Evolutionary conservation across 768 basidiomycete genomes (phyloP), one percentile per base, ranked within the genome.

Genomic region (Tricholoma terreum): DNA sequence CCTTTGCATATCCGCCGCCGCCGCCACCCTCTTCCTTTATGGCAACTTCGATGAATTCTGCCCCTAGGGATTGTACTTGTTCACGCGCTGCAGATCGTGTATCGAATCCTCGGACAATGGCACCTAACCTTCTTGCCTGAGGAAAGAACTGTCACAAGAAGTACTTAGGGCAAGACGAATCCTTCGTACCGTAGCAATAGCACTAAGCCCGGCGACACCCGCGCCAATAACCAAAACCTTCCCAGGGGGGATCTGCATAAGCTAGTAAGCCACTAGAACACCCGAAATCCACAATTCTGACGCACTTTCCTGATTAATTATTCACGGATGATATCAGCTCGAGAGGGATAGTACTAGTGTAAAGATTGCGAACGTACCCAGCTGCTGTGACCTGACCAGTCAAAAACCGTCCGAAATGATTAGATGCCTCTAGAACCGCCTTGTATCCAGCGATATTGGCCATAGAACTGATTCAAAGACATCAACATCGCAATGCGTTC

Each of bases 401-500:
- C 62, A 94, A 77, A 74, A 92, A 94, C 63, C 92, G 79, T 65
- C 92, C 92, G 65, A 94, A 94, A 66, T 90, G 83, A 69, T 92
- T 93, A 22, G 91, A 90, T 30, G 92, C 92, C 70, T 94, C 92
- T 67, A 94, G 71, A 48, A 94, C 91, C 38, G 92, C 92, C 70
- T 94, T 92, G 71, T 94, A 94, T 11, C 92, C 92, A n/a, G 91
- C 83, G 40, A 92, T 94, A 67, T 94, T 94, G n/a, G 89, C 86
- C 92, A 94, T 94, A 22, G 91, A 93, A 65, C 92, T 92, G 55
- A 6, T 54, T 15, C 42, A 30, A 48, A 45, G n/a, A 54, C 30
- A 59, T 40, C 52, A 50, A 49, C 15, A 55, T 56, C 1, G 24
- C 12, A 51, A 9, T 38, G 30, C 24, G 58, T 33, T 54, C 24